Percentiles rank a stretch among this genome's conserved stretches.
Evolutionary conservation across 2,329 filamentous ascomycete genomes (phyloP).

Genomic region (Drechslera avenae): DNA sequence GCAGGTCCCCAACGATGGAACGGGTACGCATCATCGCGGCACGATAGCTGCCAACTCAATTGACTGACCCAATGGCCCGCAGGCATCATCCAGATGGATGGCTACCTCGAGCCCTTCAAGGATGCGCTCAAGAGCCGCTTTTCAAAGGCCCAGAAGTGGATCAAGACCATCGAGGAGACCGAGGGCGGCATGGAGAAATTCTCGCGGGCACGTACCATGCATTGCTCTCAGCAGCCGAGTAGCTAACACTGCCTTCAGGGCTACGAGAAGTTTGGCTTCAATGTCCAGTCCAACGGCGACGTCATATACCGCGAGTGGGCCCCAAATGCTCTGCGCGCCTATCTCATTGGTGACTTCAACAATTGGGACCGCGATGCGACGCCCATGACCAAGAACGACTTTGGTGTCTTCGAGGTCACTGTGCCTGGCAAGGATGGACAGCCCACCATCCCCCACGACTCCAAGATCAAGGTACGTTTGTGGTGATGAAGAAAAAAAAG

Average conservation of each 20-base stretch:
- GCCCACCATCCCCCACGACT: conserved; percentile 85
- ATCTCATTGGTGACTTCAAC: conserved; percentile 94
- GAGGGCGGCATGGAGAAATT: conserved; percentile 94
- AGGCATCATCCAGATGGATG: conserved; percentile 89
- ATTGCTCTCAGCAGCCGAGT: background rate
- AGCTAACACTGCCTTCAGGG: conserved; percentile 62
- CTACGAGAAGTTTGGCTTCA: conserved; percentile 84
- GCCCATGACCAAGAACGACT: conserved; percentile 84
- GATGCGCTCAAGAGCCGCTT: conserved; percentile 78
- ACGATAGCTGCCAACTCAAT: conserved; percentile 16
- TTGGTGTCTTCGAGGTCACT: conserved; percentile 83
- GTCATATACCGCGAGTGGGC: conserved; percentile 96
- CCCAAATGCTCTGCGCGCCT: conserved; percentile 82
- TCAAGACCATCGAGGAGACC: conserved; percentile 76
- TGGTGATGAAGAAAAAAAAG: background rate
- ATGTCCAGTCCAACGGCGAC: conserved; percentile 78
- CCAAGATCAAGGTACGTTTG: conserved; percentile 82
- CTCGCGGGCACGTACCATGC: conserved; percentile 66
- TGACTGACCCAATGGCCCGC: conserved; percentile 30
- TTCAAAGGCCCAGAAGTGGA: conserved; percentile 81
- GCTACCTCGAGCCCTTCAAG: conserved; percentile 85
- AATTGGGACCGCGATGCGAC: conserved; percentile 83
- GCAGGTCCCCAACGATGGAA: conserved; percentile 70
- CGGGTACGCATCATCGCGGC: conserved; percentile 57
- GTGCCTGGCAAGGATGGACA: conserved; percentile 75